Conservation (phyloP, 1,284 basidiomycete species). For the Coniferiporia sulphurascens region DNA sequence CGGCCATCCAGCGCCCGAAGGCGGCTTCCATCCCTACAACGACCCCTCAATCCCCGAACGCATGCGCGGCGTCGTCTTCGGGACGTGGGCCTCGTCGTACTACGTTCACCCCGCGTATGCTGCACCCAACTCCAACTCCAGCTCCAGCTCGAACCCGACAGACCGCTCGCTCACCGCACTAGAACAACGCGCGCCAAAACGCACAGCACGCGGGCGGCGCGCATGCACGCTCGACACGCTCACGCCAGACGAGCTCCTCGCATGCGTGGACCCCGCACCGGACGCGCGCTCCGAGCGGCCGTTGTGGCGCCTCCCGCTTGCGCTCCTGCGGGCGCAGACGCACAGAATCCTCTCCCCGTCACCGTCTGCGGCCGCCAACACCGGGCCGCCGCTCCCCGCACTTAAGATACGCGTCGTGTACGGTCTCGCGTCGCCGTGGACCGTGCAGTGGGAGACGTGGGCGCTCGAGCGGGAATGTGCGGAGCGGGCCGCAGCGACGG, state of each 20-base stretch:
- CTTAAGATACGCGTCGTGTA: slow-evolving; percentile 7
- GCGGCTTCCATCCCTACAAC: slow-evolving; percentile 10
- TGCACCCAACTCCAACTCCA: background rate
- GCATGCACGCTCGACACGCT: slow-evolving; percentile 4
- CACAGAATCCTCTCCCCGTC: background rate
- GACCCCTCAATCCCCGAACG: slow-evolving; percentile 8
- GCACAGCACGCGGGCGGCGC: background rate
- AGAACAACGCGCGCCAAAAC: background rate
- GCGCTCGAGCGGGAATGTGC: slow-evolving; percentile 18
- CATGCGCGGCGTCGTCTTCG: slow-evolving; percentile 1
- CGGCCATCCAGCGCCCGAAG: slow-evolving; percentile 9
- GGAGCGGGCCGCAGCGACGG: background rate
- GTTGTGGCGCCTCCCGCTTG: background rate
- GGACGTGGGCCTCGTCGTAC: slow-evolving; percentile 9
- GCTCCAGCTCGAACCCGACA: background rate
- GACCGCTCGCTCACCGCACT: background rate
- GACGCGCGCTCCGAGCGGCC: slow-evolving; percentile 12
- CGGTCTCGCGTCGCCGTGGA: slow-evolving; percentile 17
- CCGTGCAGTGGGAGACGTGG: slow-evolving; percentile 22
- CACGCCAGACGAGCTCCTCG: background rate
- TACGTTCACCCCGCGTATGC: slow-evolving; percentile 12
- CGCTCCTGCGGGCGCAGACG: background rate
- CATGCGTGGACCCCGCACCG: slow-evolving; percentile 3
- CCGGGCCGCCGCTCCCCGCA: background rate
- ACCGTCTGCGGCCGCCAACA: background rate